Evolutionary conservation across 306 rosid species (phyloP), one percentile per base, ranked within the genome.

Genomic region (Carpinus viminea): DNA sequence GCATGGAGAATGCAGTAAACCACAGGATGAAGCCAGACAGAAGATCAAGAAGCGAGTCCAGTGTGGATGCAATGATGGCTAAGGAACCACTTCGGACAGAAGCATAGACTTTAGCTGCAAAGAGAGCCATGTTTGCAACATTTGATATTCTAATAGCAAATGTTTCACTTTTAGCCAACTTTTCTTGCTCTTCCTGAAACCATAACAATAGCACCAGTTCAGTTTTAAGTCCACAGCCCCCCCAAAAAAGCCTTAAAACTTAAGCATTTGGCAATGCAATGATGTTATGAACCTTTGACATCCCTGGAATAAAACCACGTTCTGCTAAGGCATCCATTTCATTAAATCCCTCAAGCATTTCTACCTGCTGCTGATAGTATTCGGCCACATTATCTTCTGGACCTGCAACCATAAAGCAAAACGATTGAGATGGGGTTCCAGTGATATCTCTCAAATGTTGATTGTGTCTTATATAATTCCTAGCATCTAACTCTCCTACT

Each of bases 1-100:
- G 96, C 98, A 96, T 96, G 76, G 99, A 93, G 87, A 96, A 93
- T 59, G 98, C 96, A 88, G 99, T 96, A 87, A 93, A 96, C 99
- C 99, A 96, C 79, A 96, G 87, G 81, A 96, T 96, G 83, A 93
- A 96, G 41, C 99, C 98, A 56, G 98, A 96, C 81, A 96, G 90
- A 82, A 96, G 96, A 84, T 96, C 99, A 47, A 96, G 96, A 80
- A 96, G 97, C 3, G 99, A 96, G 84, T 96, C 99, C 82, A 96
- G 80, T 20, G 99, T 96, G 81, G 99, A 96, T 46, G 99, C 99
- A 52, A 96, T 96, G 76, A 96, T 96, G 81, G 99, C 97, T n/a
- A 93, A 81, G 53, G 99, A 96, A 83, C 94, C 98, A 90, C 99
- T 96, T 86, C 85, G 79, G 76, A 93, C 7, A 3, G 98, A 96